A percentile compares a stretch with the other conserved stretches of the same genome.
These are phyloP conservation scores for Sarocladium kiliense DNA, from an alignment of 2,329 filamentous ascomycete genomes.

Conservation along the genomic window DNA sequence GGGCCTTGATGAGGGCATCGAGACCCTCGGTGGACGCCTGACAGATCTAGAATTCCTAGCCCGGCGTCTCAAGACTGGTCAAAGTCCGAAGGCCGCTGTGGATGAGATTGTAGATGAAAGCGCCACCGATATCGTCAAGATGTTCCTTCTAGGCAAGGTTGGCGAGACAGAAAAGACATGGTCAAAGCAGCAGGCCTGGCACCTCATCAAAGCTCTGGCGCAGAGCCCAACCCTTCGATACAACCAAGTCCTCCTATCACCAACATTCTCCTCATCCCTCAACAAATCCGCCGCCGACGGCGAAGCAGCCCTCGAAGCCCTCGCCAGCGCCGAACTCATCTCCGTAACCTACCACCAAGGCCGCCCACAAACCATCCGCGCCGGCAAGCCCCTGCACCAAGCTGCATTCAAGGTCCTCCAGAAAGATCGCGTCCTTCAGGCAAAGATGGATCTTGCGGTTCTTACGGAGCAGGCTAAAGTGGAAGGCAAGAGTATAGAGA, in stretches of 20 bases:
- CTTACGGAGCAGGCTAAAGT: constrained; percentile 63
- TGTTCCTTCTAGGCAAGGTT: constrained; percentile 71
- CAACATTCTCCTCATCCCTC: constrained; percentile 62
- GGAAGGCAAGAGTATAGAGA: constrained; percentile 70
- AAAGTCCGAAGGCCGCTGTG: constrained; percentile 75
- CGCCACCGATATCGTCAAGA: constrained; percentile 85
- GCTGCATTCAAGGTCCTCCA: constrained; percentile 73
- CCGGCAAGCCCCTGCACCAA: constrained; percentile 81
- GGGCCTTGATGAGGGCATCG: constrained; percentile 78
- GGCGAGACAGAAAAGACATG: constrained; percentile 54
- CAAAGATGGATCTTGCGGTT: constrained; percentile 67
- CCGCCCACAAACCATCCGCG: constrained; percentile 69
- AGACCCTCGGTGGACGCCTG: constrained; percentile 80
- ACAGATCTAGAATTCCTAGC: constrained; percentile 93
- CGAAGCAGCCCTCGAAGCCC: constrained; percentile 70
- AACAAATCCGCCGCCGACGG: constrained; percentile 49
- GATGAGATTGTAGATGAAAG: constrained; percentile 85
- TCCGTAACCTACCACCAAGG: constrained; percentile 68
- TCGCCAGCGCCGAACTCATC: constrained; percentile 84
- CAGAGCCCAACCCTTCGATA: constrained; percentile 67
- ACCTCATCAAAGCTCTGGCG: constrained; percentile 74
- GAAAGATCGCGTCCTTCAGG: constrained; percentile 65
- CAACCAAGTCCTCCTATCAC: constrained; percentile 76
- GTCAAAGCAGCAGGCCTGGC: constrained; percentile 86
- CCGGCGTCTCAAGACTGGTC: constrained; percentile 81